Percentiles rank a stretch among this genome's conserved stretches.
phyloP scores from a whole-genome alignment of 306 rosid species.

The Acacia crassicarpa region DNA sequence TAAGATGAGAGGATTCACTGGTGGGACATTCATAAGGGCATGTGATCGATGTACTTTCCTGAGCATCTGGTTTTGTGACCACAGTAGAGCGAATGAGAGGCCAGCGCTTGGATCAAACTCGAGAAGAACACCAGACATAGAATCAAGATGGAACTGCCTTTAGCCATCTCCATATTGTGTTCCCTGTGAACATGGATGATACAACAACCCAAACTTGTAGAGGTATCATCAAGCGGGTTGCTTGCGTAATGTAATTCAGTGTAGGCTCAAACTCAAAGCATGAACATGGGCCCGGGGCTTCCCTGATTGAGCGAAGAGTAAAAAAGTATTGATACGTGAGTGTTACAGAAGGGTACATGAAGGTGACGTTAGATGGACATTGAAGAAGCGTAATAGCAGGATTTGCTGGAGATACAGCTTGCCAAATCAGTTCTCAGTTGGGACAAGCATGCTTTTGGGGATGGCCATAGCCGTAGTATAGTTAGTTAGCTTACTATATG shows the following conservation, averaged over 20 bases:
- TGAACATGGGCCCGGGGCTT: conserved; percentile 28
- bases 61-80: too few relatives aligned
- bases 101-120: conserved; percentile 11
- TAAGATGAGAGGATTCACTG: too few relatives aligned
- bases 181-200: neutral
- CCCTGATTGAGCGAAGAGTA: neutral
- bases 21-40: too few relatives aligned
- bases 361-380: neutral
- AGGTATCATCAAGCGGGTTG: neutral
- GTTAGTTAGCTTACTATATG: neutral
- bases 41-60: too few relatives aligned
- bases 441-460: neutral
- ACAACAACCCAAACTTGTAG: conserved; percentile 1
- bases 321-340: neutral
- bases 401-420: neutral
- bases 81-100: too few relatives aligned
- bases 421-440: neutral
- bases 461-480: neutral
- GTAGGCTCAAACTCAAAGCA: conserved; percentile 6
- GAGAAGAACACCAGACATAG: neutral
- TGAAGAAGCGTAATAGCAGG: neutral
- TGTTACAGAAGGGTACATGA: neutral
- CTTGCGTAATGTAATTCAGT: conserved; percentile 14
- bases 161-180: conserved; percentile 10
- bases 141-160: conserved; percentile 19